Evolutionary conservation across 2,329 filamentous ascomycete species (phyloP).

Genomic region (Didymella arachidicola): DNA sequence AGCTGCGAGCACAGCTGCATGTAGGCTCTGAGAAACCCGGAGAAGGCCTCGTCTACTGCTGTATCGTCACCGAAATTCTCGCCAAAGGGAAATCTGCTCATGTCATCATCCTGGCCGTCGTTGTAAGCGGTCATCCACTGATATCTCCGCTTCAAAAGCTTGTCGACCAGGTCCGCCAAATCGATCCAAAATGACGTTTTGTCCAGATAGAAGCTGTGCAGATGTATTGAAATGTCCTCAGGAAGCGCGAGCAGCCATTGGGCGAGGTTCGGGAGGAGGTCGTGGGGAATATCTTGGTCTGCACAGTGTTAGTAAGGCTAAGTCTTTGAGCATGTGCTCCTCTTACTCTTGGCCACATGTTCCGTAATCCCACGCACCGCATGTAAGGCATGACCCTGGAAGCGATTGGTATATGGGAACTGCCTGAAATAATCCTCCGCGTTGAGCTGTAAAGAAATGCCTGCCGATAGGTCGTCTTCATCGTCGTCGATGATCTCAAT

Average conservation of each 20-base stretch:
- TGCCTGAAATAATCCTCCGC: constrained; percentile 40
- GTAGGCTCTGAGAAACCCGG: constrained; percentile 41
- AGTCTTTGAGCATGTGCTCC: not conserved
- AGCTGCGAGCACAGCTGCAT: constrained; percentile 38
- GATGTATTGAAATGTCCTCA: constrained; percentile 29
- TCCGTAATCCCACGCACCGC: constrained; percentile 24
- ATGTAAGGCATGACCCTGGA: not conserved
- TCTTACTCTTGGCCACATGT: constrained; percentile 41
- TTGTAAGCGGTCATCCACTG: constrained; percentile 24
- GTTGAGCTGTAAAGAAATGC: constrained; percentile 32
- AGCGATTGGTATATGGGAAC: constrained; percentile 40
- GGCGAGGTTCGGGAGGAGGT: constrained; percentile 35
- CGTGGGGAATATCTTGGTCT: constrained; percentile 17
- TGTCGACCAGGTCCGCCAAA: constrained; percentile 38
- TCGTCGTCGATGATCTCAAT: constrained; percentile 51
- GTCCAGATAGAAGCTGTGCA: constrained; percentile 37
- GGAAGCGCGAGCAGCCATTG: constrained; percentile 43
- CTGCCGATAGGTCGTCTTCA: constrained; percentile 27
- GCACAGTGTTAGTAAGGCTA: constrained; percentile 2
- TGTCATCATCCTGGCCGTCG: constrained; percentile 26
- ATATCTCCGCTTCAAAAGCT: constrained; percentile 40
- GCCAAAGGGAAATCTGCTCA: constrained; percentile 39
- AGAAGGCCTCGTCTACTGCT: constrained; percentile 38
- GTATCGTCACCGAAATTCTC: constrained; percentile 35
- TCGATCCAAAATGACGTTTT: constrained; percentile 48